Evolutionary conservation across 768 basidiomycete species (phyloP), one percentile per base, ranked within the genome.

Genomic region (Suillus luteus): DNA sequence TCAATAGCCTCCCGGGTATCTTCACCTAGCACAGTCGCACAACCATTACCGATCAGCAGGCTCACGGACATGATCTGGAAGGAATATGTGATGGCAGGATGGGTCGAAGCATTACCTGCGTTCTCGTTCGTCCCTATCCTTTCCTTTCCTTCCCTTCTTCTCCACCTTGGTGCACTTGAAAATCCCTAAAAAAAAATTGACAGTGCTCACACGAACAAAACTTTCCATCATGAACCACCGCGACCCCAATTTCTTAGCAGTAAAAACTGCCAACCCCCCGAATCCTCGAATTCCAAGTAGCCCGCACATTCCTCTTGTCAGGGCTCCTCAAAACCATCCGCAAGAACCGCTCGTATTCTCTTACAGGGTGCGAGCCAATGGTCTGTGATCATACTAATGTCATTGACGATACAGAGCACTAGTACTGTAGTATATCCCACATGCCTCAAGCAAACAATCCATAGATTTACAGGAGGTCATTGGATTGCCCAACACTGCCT

Each of bases 151-250:
- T 35, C 31, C 31, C 31, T 31, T 4, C 31, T 52, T 49, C 57
- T 37, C 2, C 9, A 4, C 52, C 27, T 19, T 3, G 41, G 12
- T 2, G 46, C 33, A 6, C 33, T 35, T 35, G 19, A 48, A 33
- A 44, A 63, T 31, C 2, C 31, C 31, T 31, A 2, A 31, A 31
- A 31, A 31, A 31, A 27, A 48, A 44, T n/a, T n/a, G n/a, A n/a
- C n/a, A 98, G 95, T 99, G 96, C 78, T 98, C 96, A 12, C 95
- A 95, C 71, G 96, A 98, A 77, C 97, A 99, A 79, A 99, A 98
- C 80, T 99, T 98, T 90, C 87, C 58, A 95, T 88, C 82, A 82
- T 99, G 66, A 97, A 97, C 79, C 90, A 88, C 64, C 71, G 80
- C 37, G 96, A 99, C 76, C 90, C 93, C 67, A 88, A 88, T 46